Base-by-base conservation (phyloP, 2,329 filamentous ascomycete genomes). In the Aspergillus phoenicis region DNA sequence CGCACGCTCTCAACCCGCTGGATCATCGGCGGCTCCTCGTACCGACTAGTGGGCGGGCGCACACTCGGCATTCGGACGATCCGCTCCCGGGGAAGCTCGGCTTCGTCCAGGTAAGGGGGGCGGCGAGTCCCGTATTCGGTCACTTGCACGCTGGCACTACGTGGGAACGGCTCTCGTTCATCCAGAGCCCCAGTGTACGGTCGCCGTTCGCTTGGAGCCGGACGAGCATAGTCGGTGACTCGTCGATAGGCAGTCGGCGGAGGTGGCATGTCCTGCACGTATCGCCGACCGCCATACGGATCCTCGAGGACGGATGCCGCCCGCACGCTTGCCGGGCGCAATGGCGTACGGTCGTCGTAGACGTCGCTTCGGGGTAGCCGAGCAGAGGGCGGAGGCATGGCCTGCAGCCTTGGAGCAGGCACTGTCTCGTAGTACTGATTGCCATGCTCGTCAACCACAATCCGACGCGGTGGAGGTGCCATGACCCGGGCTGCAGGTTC, bases 371-470 rank as follows among this genome's bases (percentile, higher is more conserved):
- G 72, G 4, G 73, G 63, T 30, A 74, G 63, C 49, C 74, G 71
- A 38, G 68, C 75, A 33, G 67, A 66, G n/a, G 68, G 74, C 17
- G 68, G 75, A 59, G 66, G 73, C 68, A 73, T 77, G 33, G 68
- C 65, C 66, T 69, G 73, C 58, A 73, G 54, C 57, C 72, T 68
- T 15, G 78, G 74, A 11, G 74, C 71, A 39, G 80, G 73, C 5
- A 84, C 76, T 45, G 82, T 81, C 64, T 87, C 85, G 62, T 86
- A 85, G 77, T 93, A 97, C 72, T 91, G 87, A 73, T 91, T 91
- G 43, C 93, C 93, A 75, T 88, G 91, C 63, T 91, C 87, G 76
- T 97, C 93, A 58, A 96, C 82, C 36, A 96, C 83, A 64, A 97
- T 89, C 63, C 89, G 87, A 58, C 88, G 81, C 49, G 85, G 79